Evolutionary conservation across 1,284 basidiomycete species (phyloP).

Genomic region (Pholiota adiposa): DNA sequence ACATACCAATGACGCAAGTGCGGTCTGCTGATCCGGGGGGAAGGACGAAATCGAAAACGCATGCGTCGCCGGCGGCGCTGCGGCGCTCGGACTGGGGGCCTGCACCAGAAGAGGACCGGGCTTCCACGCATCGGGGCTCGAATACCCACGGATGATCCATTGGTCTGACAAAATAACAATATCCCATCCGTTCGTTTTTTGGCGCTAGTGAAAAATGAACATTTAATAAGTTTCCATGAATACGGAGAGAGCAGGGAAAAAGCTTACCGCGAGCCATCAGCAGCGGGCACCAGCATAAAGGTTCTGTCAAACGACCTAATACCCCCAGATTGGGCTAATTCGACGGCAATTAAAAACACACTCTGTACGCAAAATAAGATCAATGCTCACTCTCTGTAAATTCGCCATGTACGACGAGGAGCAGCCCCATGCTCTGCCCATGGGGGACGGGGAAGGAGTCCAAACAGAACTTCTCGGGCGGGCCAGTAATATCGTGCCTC

Average conservation of each 20-base stretch:
- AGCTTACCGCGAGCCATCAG: constrained; percentile 80
- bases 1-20: constrained; percentile 61
- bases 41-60: constrained; percentile 34
- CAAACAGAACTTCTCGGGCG: constrained; percentile 84
- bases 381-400: constrained; percentile 80
- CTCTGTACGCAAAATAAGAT: background rate
- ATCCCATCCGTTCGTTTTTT: constrained; percentile 86
- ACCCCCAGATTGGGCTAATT: constrained; percentile 61
- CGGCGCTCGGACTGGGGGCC: too few relatives aligned
- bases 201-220: constrained; percentile 54
- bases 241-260: constrained; percentile 4
- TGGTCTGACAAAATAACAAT: constrained; percentile 91
- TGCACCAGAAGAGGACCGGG: constrained; percentile 75
- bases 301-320: constrained; percentile 93
- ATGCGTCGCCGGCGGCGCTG: too few relatives aligned
- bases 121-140: constrained; percentile 80
- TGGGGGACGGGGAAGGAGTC: constrained; percentile 85
- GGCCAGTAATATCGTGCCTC: constrained; percentile 75
- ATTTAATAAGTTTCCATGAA: background rate
- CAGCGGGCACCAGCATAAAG: constrained; percentile 85
- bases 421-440: constrained; percentile 65
- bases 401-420: constrained; percentile 90
- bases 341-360: constrained; percentile 10
- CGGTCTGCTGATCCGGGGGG: constrained; percentile 52
- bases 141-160: constrained; percentile 83